Conservation (phyloP, 2,329 filamentous ascomycete genomes). For the Nemania sp. region DNA sequence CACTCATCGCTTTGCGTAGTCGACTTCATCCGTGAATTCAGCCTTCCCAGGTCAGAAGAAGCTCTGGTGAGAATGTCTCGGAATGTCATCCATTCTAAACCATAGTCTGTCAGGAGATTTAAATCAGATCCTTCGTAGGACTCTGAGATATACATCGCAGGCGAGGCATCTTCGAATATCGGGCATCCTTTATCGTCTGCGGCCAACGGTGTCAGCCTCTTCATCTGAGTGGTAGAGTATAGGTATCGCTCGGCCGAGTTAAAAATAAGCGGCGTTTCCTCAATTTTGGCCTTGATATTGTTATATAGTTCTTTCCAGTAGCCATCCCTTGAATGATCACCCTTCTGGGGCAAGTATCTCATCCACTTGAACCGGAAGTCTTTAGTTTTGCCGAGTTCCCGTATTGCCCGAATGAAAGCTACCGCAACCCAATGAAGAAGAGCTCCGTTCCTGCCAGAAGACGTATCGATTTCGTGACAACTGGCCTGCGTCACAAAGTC, state of each 20-base stretch:
- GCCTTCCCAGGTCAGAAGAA: slow-evolving; percentile 10
- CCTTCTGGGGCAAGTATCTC: slow-evolving; percentile 45
- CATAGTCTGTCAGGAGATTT: not conserved
- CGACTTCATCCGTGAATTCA: slow-evolving; percentile 21
- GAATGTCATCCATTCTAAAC: not conserved
- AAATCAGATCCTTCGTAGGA: slow-evolving; percentile 24
- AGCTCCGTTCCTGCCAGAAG: slow-evolving; percentile 43
- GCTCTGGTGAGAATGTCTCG: not conserved
- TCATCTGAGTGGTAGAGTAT: no score
- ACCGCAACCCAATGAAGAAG: slow-evolving; percentile 43
- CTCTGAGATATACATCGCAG: not conserved
- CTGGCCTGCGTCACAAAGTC: slow-evolving; percentile 52
- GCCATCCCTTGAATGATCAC: slow-evolving; percentile 12
- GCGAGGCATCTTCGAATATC: not conserved
- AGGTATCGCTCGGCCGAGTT: slow-evolving; percentile 20
- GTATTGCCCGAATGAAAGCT: slow-evolving; percentile 45
- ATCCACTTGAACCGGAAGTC: slow-evolving; percentile 49
- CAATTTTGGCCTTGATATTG: not conserved
- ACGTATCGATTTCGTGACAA: slow-evolving; percentile 45
- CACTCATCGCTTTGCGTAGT: slow-evolving; percentile 23
- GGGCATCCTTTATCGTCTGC: not conserved
- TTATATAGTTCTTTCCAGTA: slow-evolving; percentile 18
- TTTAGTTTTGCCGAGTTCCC: slow-evolving; percentile 42
- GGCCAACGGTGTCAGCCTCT: not conserved
- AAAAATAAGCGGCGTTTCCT: slow-evolving; percentile 28